phyloP scores from a whole-genome alignment of 768 basidiomycete genomes.

The Mycena kentingensis region DNA sequence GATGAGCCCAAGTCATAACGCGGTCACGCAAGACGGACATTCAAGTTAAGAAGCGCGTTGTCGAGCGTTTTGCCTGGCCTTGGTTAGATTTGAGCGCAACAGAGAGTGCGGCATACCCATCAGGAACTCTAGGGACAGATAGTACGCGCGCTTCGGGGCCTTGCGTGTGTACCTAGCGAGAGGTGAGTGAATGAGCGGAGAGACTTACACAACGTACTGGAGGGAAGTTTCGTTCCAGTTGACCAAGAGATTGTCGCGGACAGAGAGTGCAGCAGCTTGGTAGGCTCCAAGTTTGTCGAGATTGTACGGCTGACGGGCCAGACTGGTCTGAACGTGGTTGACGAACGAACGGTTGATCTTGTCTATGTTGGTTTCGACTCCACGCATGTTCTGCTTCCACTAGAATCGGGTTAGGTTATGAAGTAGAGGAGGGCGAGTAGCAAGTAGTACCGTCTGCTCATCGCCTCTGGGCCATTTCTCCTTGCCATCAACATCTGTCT shows the following conservation, averaged over 20 bases:
- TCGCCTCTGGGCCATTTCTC: conserved; percentile 87
- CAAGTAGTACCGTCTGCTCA: no score
- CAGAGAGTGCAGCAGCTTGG: conserved; percentile 87
- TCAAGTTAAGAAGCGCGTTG: conserved; percentile 57
- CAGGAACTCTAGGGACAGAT: conserved; percentile 92
- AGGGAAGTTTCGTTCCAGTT: conserved; percentile 88
- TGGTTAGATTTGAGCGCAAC: no score
- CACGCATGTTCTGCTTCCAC: conserved; percentile 68
- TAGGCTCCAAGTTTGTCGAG: conserved; percentile 86
- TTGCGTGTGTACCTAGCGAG: conserved; percentile 86
- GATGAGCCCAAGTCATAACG: conserved; percentile 57
- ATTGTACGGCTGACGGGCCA: conserved; percentile 91
- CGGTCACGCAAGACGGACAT: conserved; percentile 44
- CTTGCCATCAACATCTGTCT: conserved; percentile 72
- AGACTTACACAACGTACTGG: no score
- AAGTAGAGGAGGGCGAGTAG: no score
- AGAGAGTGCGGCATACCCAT: no score
- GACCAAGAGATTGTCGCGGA: conserved; percentile 85
- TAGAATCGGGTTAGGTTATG: no score
- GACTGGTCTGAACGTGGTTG: conserved; percentile 82
- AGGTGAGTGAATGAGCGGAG: no score
- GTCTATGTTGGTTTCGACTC: conserved; percentile 56
- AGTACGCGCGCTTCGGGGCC: conserved; percentile 88
- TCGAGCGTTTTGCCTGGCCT: conserved; percentile 77
- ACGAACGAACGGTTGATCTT: conserved; percentile 76